Conservation (phyloP, 192 early-diverging fungal species). For the Chytriomyces sp. region DNA sequence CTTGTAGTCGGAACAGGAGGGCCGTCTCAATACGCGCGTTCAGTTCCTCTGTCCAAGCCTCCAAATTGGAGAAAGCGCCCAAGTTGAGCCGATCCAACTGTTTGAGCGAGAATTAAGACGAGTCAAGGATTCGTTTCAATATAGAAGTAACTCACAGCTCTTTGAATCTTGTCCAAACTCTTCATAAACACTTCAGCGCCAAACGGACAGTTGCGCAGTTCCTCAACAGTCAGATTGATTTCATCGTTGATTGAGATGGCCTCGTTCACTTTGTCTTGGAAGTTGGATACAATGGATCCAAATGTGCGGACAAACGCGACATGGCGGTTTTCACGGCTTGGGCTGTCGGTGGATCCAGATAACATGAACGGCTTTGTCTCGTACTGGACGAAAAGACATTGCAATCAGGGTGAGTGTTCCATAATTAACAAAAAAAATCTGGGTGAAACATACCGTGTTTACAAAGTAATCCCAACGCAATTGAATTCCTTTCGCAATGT, state of each 20-base stretch:
- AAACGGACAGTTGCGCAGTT: slow-evolving; percentile 82
- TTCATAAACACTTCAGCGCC: slow-evolving; percentile 68
- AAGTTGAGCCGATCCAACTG: slow-evolving; percentile 91
- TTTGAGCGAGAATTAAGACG: neutral
- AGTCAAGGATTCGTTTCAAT: neutral
- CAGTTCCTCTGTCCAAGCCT: slow-evolving; percentile 84
- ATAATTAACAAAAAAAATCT: too few species aligned
- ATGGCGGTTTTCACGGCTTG: slow-evolving; percentile 80
- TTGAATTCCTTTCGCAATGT: slow-evolving; percentile 75
- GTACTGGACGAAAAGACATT: slow-evolving; percentile 16
- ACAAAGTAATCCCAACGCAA: slow-evolving; percentile 96
- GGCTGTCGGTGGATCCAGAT: slow-evolving; percentile 49
- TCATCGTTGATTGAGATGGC: slow-evolving; percentile 84
- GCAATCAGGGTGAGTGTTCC: neutral
- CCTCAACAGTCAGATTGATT: slow-evolving; percentile 79
- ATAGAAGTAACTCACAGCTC: slow-evolving; percentile 55
- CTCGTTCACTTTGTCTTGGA: slow-evolving; percentile 92
- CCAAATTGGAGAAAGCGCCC: slow-evolving; percentile 92
- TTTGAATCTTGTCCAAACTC: slow-evolving; percentile 83
- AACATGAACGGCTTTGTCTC: slow-evolving; percentile 56
- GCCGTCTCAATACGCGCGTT: slow-evolving; percentile 80
- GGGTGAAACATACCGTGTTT: too few species aligned
- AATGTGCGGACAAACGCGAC: slow-evolving; percentile 95
- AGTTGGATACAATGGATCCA: slow-evolving; percentile 83
- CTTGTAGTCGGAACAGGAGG: slow-evolving; percentile 73